Evolutionary conservation across 75 land plant genomes (phyloP), one percentile per base, ranked within the genome.

Genomic region (Pinus tabuliformis): DNA sequence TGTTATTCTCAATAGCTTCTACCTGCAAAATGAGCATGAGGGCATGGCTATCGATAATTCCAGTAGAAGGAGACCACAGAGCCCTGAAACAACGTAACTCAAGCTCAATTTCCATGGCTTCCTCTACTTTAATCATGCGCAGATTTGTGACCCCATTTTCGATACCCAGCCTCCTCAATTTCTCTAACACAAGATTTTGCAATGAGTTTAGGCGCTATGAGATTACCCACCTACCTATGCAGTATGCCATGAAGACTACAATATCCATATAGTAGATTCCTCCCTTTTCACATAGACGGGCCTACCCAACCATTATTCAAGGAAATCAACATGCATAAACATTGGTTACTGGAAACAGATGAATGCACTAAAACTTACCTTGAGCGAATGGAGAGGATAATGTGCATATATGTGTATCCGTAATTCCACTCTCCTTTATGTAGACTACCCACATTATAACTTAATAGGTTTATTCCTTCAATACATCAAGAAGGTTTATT

Each of bases 231-330:
- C 84, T 86, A 81, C 62, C 75, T 91, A 77, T 86, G 89, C 54
- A 93, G 95, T 62, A 97, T 76, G 18, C 77, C 85, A 76, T 78
- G 83, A 57, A 89, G 85, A 15, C 72, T 33, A 68, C 93, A 94
- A 58, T 91, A 97, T 18, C 76, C 76, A 79, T 97, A 97, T 64
- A 97, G 68, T 73, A 93, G 73, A 54, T 91, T 72, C 70, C 88
- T 92, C 73, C 99, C 99, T 82, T 81, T 79, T 0, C 88, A 80
- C 99, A 97, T 26, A 92, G 81, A 58, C 39, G 79, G 24, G 97
- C 95, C 99, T 96, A 78, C 58, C 33, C 36, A 70, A 76, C 18
- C 22, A 39, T 24, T 59, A n/a, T n/a, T 60, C 24, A 24, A 54
- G 4, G 74, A 58, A 33, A 22, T 49, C 64, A 73, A 6, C 56